A percentile compares a stretch with the other conserved stretches of the same genome.
Conservation (phyloP, 257 asterid genomes). For the Perilla frutescens region DNA sequence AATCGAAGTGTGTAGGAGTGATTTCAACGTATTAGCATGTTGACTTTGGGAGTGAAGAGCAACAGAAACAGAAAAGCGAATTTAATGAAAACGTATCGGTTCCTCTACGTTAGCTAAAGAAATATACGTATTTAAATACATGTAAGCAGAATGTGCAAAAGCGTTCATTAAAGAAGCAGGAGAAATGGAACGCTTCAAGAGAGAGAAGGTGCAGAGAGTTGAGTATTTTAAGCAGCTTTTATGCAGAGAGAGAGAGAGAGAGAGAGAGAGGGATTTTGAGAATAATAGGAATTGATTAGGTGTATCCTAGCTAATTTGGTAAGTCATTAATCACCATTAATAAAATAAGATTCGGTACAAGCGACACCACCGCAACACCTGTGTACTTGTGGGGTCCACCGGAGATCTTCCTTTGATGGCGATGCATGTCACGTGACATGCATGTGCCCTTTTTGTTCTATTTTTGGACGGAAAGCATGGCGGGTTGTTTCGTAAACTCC, state of each 20-base stretch:
- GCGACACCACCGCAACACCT: conserved; percentile 37
- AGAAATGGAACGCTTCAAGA: conserved; percentile 28
- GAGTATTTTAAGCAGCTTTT: conserved; percentile 37
- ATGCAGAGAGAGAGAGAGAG: conserved; percentile 16
- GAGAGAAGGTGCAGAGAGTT: conserved; percentile 33
- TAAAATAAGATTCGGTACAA: conserved; percentile 17
- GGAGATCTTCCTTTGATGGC: conserved; percentile 24
- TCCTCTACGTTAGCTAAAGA: conserved; percentile 44
- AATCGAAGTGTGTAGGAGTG: conserved; percentile 35
- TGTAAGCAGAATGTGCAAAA: neutral
- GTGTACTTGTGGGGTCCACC: conserved; percentile 31
- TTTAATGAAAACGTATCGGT: conserved; percentile 51
- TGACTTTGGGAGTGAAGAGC: conserved; percentile 45
- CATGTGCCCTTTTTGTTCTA: conserved; percentile 28
- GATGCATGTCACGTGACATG: conserved; percentile 44
- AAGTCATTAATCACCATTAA: conserved; percentile 17
- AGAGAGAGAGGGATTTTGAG: neutral
- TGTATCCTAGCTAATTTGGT: conserved; percentile 33
- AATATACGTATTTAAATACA: neutral
- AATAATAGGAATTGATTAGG: conserved; percentile 22
- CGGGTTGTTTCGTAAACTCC: neutral
- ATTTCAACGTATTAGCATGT: conserved; percentile 52
- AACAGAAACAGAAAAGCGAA: conserved; percentile 28
- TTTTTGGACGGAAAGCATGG: conserved; percentile 10
- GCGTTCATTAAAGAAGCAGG: conserved; percentile 18